Base-by-base conservation (phyloP, 1,139 yeast species). In the Hemisphaericaspora xylofermentans region DNA sequence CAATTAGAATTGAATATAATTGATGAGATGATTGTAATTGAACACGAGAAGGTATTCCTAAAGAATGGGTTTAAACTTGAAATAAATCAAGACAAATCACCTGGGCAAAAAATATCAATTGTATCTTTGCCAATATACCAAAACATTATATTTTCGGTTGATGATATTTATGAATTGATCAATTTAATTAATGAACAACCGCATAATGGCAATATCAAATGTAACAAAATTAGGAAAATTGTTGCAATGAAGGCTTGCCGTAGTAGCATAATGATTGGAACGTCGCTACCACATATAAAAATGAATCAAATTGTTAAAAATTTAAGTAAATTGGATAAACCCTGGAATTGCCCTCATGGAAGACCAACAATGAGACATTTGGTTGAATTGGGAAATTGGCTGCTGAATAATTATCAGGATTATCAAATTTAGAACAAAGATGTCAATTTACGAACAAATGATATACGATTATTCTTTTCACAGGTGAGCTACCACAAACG, bases 291-390 rank as follows among this genome's bases (percentile, higher is more conserved):
- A 4, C 53, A 44, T 18, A 64, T 60, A 8, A 75, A 78, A 6
- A 94, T 94, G 99, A 58, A 62, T 2, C 64, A 59, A 35, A 80
- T 93, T 1, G 91, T 93, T 2, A 59, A 65, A 24, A 77, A 89
- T 52, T 66, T 94, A 43, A 80, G 94, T 16, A 65, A 61, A 0
- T 66, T 94, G 29, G 93, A 89, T 47, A 88, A 88, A 55, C 99
- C 99, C 0, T 94, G 98, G 98, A 93, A 91, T 56, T 93, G 99
- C 61, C 99, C 99, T 0, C 99, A 93, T 63, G 98, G 99, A 0
- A 69, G 99, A 46, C 99, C 98, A 1, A 93, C 99, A 1, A 80
- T 93, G 84, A 72, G 98, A 43, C 98, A 93, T 60, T 67, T 93
- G 43, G 78, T 82, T 48, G 89, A 87, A 37, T 53, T 84, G 32